phyloP scores from a whole-genome alignment of 257 asterid genomes.

The Leptodermis oblonga region DNA sequence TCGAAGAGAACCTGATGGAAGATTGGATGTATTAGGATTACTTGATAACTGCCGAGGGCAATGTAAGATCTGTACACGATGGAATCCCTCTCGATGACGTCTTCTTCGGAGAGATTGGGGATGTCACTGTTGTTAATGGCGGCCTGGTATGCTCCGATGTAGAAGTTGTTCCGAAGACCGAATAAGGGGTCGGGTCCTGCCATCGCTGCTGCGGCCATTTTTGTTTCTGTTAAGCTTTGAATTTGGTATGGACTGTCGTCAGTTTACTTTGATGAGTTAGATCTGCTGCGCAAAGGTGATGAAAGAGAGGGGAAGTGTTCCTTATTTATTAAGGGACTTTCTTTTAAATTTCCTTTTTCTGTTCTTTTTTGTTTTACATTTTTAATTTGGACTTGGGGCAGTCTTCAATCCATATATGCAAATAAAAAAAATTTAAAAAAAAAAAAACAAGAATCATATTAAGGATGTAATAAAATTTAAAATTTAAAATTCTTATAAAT shows the following conservation, averaged over 20 bases:
- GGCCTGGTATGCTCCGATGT: constrained; percentile 91
- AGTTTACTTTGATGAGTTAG: not conserved
- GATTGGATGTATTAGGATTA: constrained; percentile 7
- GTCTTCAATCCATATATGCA: too few relatives aligned
- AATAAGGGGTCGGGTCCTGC: constrained; percentile 86
- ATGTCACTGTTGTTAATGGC: constrained; percentile 92
- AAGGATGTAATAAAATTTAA: too few relatives aligned
- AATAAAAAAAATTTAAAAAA: too few relatives aligned
- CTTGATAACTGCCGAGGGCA: constrained; percentile 88
- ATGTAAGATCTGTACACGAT: constrained; percentile 85
- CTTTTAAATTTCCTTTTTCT: not conserved
- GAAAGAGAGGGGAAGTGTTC: not conserved
- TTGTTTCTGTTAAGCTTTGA: constrained; percentile 10
- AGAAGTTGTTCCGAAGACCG: constrained; percentile 83
- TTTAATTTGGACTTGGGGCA: too few relatives aligned
- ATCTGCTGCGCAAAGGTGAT: not conserved
- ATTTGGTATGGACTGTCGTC: constrained; percentile 22
- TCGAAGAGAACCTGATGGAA: not conserved
- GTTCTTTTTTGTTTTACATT: too few relatives aligned
- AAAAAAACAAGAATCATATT: too few relatives aligned
- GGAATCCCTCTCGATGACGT: constrained; percentile 72
- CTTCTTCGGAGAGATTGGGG: constrained; percentile 80
- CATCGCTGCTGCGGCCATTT: constrained; percentile 25
- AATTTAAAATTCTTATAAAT: too few relatives aligned
- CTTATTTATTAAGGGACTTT: not conserved